Evolutionary conservation across 1,284 basidiomycete species (phyloP).

Genomic region (Leccinum proliferum): DNA sequence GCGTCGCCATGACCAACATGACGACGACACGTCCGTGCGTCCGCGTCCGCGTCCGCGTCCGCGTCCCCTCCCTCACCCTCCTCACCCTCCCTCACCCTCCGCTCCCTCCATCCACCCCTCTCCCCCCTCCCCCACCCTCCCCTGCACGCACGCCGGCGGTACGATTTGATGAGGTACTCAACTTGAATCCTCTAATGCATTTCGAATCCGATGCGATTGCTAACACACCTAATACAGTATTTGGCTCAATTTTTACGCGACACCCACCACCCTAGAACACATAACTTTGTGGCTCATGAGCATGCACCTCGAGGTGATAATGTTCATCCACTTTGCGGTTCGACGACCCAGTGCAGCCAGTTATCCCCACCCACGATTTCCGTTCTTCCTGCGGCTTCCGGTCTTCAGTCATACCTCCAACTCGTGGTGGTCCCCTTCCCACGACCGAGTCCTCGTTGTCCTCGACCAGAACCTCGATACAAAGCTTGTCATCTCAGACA

Average conservation of each 20-base stretch:
- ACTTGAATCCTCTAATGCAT: not conserved
- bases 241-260: not conserved
- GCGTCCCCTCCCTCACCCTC: too few relatives aligned
- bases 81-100: too few relatives aligned
- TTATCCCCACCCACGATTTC: not conserved
- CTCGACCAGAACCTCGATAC: not conserved
- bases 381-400: not conserved
- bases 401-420: not conserved
- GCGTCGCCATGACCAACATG: too few relatives aligned
- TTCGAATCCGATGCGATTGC: not conserved
- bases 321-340: not conserved
- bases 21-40: too few relatives aligned
- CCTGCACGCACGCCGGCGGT: too few relatives aligned
- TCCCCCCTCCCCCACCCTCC: too few relatives aligned
- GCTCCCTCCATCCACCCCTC: too few relatives aligned
- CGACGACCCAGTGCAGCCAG: not conserved
- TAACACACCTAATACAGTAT: slow-evolving; percentile 11
- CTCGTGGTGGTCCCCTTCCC: not conserved
- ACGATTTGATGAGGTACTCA: too few relatives aligned
- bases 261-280: not conserved
- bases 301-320: not conserved
- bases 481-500: not conserved
- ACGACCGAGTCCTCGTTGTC: not conserved
- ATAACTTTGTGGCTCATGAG: not conserved
- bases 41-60: too few relatives aligned